Conservation (phyloP, 1,139 yeast species). For the Pneumocystis sp. region DNA sequence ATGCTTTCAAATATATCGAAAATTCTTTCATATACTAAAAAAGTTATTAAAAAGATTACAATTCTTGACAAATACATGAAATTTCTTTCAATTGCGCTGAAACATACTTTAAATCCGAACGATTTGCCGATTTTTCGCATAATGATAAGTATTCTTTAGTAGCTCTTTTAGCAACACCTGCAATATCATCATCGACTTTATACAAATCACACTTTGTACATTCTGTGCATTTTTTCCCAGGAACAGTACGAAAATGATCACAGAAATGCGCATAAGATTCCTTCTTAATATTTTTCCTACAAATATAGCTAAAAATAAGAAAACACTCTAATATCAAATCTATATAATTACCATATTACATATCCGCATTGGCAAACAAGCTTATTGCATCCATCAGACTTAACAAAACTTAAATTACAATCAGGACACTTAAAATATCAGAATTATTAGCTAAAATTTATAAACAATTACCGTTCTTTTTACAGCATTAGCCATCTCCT, state of each 20-base stretch:
- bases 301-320: slow-evolving; percentile 8
- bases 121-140: not conserved
- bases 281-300: slow-evolving; percentile 12
- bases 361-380: slow-evolving; percentile 14
- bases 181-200: slow-evolving; percentile 13
- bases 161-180: not conserved
- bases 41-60: not conserved
- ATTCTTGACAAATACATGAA: not conserved
- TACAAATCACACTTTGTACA: slow-evolving; percentile 15
- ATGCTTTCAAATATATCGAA: not conserved
- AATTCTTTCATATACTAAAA: not conserved
- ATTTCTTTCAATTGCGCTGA: not conserved
- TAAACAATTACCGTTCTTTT: slow-evolving; percentile 9
- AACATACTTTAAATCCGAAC: not conserved
- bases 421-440: slow-evolving; percentile 9
- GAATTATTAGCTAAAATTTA: not conserved
- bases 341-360: slow-evolving; percentile 10
- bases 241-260: slow-evolving; percentile 13
- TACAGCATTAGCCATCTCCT: slow-evolving; percentile 15
- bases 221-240: slow-evolving; percentile 13
- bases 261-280: slow-evolving; percentile 14
- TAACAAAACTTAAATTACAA: slow-evolving; percentile 13
- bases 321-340: not conserved
- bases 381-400: slow-evolving; percentile 15
- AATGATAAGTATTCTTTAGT: not conserved